These are phyloP conservation scores for Aureobasidium uvarum DNA, from an alignment of 2,329 filamentous ascomycete species.

Conservation along the genomic window DNA sequence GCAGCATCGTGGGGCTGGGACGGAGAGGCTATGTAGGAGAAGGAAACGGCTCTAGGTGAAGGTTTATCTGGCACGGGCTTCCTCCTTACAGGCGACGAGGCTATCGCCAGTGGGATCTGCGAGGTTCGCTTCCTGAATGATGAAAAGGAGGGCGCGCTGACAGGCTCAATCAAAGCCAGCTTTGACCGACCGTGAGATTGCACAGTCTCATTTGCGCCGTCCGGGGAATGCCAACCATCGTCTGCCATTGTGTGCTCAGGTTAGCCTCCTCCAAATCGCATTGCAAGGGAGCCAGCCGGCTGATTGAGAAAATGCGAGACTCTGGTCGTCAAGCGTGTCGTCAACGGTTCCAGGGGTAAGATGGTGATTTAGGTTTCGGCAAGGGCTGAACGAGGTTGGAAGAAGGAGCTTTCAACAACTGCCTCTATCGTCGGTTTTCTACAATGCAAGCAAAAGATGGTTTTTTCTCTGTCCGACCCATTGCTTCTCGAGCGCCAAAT, in stretches of 20 bases:
- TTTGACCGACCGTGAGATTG: constrained; percentile 25
- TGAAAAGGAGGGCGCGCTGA: constrained; percentile 44
- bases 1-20: constrained; percentile 31
- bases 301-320: constrained; percentile 8
- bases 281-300: constrained; percentile 6
- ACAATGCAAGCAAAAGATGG: neutral
- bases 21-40: constrained; percentile 47
- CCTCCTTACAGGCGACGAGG: constrained; percentile 49
- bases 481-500: constrained; percentile 1
- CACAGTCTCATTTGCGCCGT: constrained; percentile 21
- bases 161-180: constrained; percentile 15
- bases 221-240: constrained; percentile 19
- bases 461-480: neutral
- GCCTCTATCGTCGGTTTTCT: neutral
- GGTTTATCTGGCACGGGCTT: constrained; percentile 56
- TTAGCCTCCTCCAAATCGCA: neutral
- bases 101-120: constrained; percentile 39
- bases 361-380: constrained; percentile 3
- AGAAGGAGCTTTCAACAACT: neutral
- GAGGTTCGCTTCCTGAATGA: constrained; percentile 46
- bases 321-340: constrained; percentile 15
- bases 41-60: constrained; percentile 48
- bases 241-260: constrained; percentile 20
- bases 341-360: constrained; percentile 17
- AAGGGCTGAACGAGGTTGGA: constrained; percentile 9